Evolutionary conservation across 495 filamentous ascomycete genomes (phyloP), one percentile per base, ranked within the genome.

Genomic region (Penicillium argentinense): DNA sequence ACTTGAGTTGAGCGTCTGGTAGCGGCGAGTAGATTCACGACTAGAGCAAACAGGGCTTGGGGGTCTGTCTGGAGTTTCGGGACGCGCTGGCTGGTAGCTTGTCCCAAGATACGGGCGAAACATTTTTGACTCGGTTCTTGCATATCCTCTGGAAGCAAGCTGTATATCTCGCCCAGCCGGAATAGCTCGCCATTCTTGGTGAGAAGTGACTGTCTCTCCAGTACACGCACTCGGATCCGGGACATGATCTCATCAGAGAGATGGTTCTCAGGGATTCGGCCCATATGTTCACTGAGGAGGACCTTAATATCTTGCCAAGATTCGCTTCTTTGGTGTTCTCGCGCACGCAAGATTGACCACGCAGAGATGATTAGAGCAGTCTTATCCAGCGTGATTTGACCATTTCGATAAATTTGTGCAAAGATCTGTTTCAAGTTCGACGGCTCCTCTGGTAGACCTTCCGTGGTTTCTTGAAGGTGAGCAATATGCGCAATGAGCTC

Each of bases 401-500:
- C 62, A 16, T 74, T 62, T 16, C 73, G 68, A 53, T 74, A 76
- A n/a, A 68, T 51, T 19, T 72, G 64, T 2, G 66, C 67, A 42
- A 69, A 68, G 0, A 36, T 66, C 32, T 74, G 73, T 29, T 72
- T 74, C 29, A 72, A 47, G 28, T 67, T 74, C 5, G 23, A 30
- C 1, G 72, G 71, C 1, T 63, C 40, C 9, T 36, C 19, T 7
- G 49, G 51, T 22, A 66, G 39, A 27, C 51, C 55, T 14, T 57
- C 39, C 11, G 47, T 67, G 8, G 63, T 61, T 3, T 50, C 42
- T 36, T 57, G 59, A 14, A 75, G 53, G 23, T 62, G 63, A 19
- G 57, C 53, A 36, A 69, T 60, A 42, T 75, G 71, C 9, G 70
- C 64, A 40, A 75, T 65, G 1, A 74, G 56, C 57, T 75, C 72